These are phyloP conservation scores for Cornus controversa DNA, from an alignment of 148 eudicot genomes.

Conservation along the genomic window DNA sequence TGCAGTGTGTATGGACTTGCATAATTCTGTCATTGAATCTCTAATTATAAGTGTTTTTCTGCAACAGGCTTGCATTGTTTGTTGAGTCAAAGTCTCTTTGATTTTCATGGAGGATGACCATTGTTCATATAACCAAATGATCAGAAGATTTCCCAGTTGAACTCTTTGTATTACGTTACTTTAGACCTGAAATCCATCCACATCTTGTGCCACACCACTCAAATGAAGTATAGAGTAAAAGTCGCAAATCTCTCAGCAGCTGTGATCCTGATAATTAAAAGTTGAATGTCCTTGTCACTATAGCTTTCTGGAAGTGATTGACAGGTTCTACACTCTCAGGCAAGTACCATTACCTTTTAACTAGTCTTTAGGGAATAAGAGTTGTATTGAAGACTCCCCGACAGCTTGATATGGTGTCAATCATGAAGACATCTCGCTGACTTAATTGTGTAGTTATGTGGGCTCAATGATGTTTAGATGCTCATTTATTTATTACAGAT, in stretches of 20 bases:
- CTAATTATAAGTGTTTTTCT: conserved; percentile 3
- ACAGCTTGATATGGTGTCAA: background rate
- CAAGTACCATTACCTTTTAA: background rate
- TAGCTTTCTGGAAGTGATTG: conserved; percentile 10
- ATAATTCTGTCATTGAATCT: background rate
- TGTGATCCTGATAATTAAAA: background rate
- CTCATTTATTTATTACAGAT: conserved; percentile 1
- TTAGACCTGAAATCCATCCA: background rate
- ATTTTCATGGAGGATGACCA: background rate
- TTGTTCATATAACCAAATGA: background rate
- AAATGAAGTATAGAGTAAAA: background rate
- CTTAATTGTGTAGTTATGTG: conserved; percentile 8
- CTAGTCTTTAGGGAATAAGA: conserved; percentile 19
- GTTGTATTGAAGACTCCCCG: conserved; percentile 6
- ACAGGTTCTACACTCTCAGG: conserved; percentile 9
- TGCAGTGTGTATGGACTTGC: background rate
- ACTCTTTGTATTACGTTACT: background rate
- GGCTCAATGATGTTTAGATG: background rate
- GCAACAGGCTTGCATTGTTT: conserved; percentile 5
- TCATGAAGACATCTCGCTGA: conserved; percentile 10
- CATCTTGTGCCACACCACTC: background rate
- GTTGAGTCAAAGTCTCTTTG: background rate
- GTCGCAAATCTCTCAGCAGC: background rate
- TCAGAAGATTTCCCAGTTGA: conserved; percentile 5
- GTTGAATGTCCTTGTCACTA: background rate